A percentile compares a stretch with the other conserved stretches of the same genome.
phyloP scores from a whole-genome alignment of 1,284 basidiomycete genomes.

The Anthracocystis walkeri region DNA sequence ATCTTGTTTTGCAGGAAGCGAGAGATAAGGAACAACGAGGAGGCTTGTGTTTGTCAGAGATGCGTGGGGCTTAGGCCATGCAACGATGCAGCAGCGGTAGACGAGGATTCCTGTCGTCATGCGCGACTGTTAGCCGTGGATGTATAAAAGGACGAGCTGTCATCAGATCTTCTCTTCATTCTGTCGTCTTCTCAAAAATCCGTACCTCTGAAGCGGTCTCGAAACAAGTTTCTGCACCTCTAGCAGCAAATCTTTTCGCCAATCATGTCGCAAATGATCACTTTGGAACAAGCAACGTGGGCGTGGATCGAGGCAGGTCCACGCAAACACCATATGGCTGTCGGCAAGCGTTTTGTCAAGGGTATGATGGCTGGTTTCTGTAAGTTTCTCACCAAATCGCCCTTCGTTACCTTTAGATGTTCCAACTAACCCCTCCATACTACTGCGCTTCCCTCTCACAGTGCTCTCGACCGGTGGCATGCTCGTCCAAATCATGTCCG shows the following conservation, averaged over 20 bases:
- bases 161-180: too few species aligned
- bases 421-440: background rate
- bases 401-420: background rate
- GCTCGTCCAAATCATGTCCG: conserved; percentile 57
- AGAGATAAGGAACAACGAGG: too few species aligned
- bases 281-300: conserved; percentile 61
- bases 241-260: background rate
- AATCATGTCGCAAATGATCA: conserved; percentile 55
- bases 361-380: conserved; percentile 56
- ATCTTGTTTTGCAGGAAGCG: too few species aligned
- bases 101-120: too few species aligned
- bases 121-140: too few species aligned
- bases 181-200: background rate
- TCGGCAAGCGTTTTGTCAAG: conserved; percentile 55
- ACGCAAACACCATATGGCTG: conserved; percentile 44
- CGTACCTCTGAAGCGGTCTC: background rate
- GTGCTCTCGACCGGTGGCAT: conserved; percentile 57
- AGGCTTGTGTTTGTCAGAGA: too few species aligned
- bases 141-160: too few species aligned
- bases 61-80: too few species aligned
- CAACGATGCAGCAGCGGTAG: too few species aligned
- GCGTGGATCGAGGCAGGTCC: conserved; percentile 58
- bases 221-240: background rate
- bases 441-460: background rate
- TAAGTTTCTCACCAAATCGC: conserved; percentile 12